These are phyloP conservation scores for Borealophlyctis nickersoniae DNA, from an alignment of 192 early-diverging fungal species.

Conservation along the genomic window DNA sequence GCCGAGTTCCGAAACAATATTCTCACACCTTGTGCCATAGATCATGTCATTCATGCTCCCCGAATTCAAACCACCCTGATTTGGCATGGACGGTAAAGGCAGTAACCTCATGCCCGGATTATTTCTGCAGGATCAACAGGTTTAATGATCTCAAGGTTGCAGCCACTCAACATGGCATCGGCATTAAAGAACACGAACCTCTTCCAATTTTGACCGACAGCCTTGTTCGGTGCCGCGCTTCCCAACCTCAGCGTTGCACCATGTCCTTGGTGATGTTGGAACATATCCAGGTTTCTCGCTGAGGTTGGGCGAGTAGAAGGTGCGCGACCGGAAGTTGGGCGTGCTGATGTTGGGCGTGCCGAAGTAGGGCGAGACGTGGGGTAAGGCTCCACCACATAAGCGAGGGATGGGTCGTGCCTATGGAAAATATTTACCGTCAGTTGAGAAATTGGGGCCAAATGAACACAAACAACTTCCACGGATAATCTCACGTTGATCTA, in stretches of 20 bases:
- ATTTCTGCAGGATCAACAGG: constrained; percentile 16
- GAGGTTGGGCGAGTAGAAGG: constrained; percentile 19
- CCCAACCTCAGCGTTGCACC: constrained; percentile 9
- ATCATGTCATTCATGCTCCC: constrained; percentile 34
- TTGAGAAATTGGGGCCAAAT: background rate
- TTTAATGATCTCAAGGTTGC: background rate
- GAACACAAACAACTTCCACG: background rate
- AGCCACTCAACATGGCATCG: background rate
- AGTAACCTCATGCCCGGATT: constrained; percentile 30
- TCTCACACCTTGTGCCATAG: constrained; percentile 35
- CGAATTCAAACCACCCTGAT: background rate
- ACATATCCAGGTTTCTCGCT: constrained; percentile 11
- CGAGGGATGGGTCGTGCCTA: constrained; percentile 9
- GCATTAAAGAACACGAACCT: constrained; percentile 3
- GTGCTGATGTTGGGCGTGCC: constrained; percentile 28
- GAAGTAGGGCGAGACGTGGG: constrained; percentile 23
- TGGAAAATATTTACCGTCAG: background rate
- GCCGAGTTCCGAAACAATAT: background rate
- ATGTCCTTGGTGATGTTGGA: background rate
- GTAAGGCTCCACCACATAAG: constrained; percentile 2
- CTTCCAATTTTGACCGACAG: constrained; percentile 20
- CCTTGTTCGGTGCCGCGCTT: constrained; percentile 18
- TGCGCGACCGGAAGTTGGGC: constrained; percentile 30
- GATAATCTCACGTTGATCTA: constrained; percentile 27
- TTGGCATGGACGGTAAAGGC: constrained; percentile 25